Evolutionary conservation across 2,329 filamentous ascomycete genomes (phyloP), one percentile per base, ranked within the genome.

Genomic region (Orbilia blumenaviensis): DNA sequence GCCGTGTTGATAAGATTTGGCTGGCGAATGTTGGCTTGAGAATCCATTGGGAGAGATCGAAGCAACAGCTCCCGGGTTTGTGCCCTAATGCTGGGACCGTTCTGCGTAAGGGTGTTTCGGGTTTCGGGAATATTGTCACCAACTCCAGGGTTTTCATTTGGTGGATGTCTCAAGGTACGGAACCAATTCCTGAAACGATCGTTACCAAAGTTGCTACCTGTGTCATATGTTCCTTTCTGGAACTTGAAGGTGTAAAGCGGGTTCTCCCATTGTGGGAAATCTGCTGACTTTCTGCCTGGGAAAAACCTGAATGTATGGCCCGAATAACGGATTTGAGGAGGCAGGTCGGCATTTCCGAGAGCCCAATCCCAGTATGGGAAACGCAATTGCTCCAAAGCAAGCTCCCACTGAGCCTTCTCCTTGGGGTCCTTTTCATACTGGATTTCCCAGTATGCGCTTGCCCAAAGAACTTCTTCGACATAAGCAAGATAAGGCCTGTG

Each of bases 401-500:
- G 2, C 8, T 36, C 25, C 58, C 54, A 69, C 1, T 50, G 23
- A 3, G 25, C 18, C 56, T 27, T 67, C 9, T 67, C 46, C 0
- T 25, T 21, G 2, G 36, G 6, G 6, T 41, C 25, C 1, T 21
- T 64, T 21, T 48, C 38, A 8, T 3, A 14, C 3, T 42, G 38
- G 27, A 50, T 56, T 34, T 63, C 44, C 8, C 58, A 8, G 21
- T 52, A 32, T 14, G 41, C 42, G 34, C 61, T 72, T 8, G 23
- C 23, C 52, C 60, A 69, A n/a, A 76, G 46, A 27, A 69, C 8
- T 29, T 69, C 48, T 16, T 76, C 72, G n/a, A 72, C 61, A 6
- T 90, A 83, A 3, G 87, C 85, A 72, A 95, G 84, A 82, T 94
- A 96, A 0, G 92, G 91, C 56, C 93, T 88, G 85, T 96, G 93